Conservation (phyloP, 352 stramenopile species). For the Elongisporangium anandrum region DNA sequence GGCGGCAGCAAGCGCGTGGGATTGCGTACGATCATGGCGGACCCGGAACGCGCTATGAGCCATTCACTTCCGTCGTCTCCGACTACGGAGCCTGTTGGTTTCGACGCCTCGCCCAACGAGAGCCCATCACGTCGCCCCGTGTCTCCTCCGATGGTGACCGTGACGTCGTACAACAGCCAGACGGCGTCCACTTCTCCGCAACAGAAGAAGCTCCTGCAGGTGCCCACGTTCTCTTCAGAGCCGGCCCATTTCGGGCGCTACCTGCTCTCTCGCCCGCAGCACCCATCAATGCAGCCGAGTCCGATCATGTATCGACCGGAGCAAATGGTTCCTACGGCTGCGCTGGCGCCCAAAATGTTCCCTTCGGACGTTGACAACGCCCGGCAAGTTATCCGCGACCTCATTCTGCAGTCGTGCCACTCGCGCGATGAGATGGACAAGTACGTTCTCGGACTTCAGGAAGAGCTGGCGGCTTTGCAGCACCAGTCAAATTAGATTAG, state of each 20-base stretch:
- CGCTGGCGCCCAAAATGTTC: constrained; percentile 27
- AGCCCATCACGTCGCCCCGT: constrained; percentile 16
- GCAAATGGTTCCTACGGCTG: constrained; percentile 10
- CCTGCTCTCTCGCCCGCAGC: constrained; percentile 1
- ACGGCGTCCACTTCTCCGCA: constrained; percentile 33
- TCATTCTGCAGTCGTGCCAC: constrained; percentile 47
- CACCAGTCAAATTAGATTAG: constrained; percentile 12
- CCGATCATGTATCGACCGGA: constrained; percentile 1
- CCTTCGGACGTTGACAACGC: constrained; percentile 13
- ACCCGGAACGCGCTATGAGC: constrained; percentile 13
- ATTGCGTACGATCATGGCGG: constrained; percentile 30
- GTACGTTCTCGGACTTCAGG: constrained; percentile 51
- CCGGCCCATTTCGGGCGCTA: constrained; percentile 10
- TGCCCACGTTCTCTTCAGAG: constrained; percentile 5
- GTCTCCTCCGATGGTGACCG: constrained; percentile 27
- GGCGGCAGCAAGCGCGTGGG: constrained; percentile 67
- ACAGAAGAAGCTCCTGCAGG: constrained; percentile 41
- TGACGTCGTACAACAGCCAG: constrained; percentile 37
- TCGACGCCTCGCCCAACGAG: neutral
- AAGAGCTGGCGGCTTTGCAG: constrained; percentile 44
- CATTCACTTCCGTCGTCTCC: constrained; percentile 12
- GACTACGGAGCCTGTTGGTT: neutral
- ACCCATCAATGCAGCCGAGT: constrained; percentile 1
- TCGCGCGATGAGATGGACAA: constrained; percentile 46
- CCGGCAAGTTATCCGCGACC: constrained; percentile 34